These are phyloP conservation scores for Pythium monospermum DNA, from an alignment of 352 stramenopile genomes.

Conservation along the genomic window DNA sequence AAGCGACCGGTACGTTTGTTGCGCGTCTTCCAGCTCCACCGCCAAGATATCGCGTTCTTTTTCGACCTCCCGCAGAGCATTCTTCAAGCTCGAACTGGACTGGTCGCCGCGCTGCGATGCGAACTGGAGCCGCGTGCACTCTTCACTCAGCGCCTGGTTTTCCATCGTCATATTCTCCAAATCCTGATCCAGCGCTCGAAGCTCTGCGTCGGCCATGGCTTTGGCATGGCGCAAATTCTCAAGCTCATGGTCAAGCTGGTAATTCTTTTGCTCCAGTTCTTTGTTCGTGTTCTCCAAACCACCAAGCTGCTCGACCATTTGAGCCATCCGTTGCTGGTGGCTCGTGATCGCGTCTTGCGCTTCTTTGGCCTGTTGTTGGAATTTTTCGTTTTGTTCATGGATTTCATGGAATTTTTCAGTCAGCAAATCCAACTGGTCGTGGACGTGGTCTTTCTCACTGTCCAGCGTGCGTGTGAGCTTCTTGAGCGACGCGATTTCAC, in stretches of 20 bases:
- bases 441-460: slow-evolving; percentile 62
- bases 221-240: slow-evolving; percentile 55
- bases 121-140: slow-evolving; percentile 61
- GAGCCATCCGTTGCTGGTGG: slow-evolving; percentile 55
- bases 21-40: slow-evolving; percentile 74
- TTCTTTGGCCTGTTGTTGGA: slow-evolving; percentile 32
- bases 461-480: slow-evolving; percentile 65
- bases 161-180: slow-evolving; percentile 87
- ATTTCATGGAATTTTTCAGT: slow-evolving; percentile 70
- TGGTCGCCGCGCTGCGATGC: slow-evolving; percentile 45
- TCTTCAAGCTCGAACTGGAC: slow-evolving; percentile 49
- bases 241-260: slow-evolving; percentile 47
- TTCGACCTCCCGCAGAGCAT: slow-evolving; percentile 50
- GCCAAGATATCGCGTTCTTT: slow-evolving; percentile 60
- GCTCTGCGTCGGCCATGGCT: slow-evolving; percentile 59
- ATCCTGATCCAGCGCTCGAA: slow-evolving; percentile 63
- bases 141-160: slow-evolving; percentile 81
- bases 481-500: slow-evolving; percentile 57
- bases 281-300: slow-evolving; percentile 41
- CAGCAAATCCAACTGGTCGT: slow-evolving; percentile 62
- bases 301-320: slow-evolving; percentile 54
- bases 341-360: slow-evolving; percentile 30
- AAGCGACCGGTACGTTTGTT: slow-evolving; percentile 64
- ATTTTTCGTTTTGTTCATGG: slow-evolving; percentile 38
- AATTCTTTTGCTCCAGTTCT: slow-evolving; percentile 34